phyloP scores from a whole-genome alignment of 495 filamentous ascomycete species.

The Aspergillus haitiensis region DNA sequence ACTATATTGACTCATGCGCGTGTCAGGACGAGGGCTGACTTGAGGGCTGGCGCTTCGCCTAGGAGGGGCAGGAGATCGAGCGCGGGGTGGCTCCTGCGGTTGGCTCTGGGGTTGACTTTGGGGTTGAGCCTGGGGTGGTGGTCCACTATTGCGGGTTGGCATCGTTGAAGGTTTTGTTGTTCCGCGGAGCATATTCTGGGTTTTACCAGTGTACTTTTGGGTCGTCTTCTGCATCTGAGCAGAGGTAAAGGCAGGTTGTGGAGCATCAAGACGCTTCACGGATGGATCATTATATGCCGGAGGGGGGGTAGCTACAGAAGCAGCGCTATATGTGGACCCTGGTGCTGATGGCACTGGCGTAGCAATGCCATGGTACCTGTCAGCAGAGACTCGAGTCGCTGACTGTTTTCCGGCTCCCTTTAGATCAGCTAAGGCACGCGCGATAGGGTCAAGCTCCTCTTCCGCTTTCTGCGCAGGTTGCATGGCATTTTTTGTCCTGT shows the following conservation, averaged over 20 bases:
- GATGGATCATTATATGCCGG: slow-evolving; percentile 78
- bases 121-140: slow-evolving; percentile 21
- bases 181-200: slow-evolving; percentile 74
- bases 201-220: slow-evolving; percentile 80
- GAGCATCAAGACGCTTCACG: slow-evolving; percentile 79
- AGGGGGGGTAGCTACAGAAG: slow-evolving; percentile 48
- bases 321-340: slow-evolving; percentile 59
- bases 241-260: slow-evolving; percentile 87
- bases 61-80: slow-evolving; percentile 49
- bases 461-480: slow-evolving; percentile 36
- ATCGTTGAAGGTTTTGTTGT: slow-evolving; percentile 35
- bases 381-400: slow-evolving; percentile 79
- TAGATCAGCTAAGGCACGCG: slow-evolving; percentile 85
- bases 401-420: slow-evolving; percentile 82
- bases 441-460: slow-evolving; percentile 80
- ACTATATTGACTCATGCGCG: slow-evolving; percentile 44
- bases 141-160: slow-evolving; percentile 31
- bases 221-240: slow-evolving; percentile 92
- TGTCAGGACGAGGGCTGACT: slow-evolving; percentile 38
- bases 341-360: slow-evolving; percentile 71
- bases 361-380: slow-evolving; percentile 86
- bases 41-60: slow-evolving; percentile 58
- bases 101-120: background rate
- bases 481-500: slow-evolving; percentile 34
- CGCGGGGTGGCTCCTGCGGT: slow-evolving; percentile 40